These are phyloP conservation scores for Hypoxylon fragiforme DNA, from an alignment of 495 filamentous ascomycete species.

Conservation along the genomic window DNA sequence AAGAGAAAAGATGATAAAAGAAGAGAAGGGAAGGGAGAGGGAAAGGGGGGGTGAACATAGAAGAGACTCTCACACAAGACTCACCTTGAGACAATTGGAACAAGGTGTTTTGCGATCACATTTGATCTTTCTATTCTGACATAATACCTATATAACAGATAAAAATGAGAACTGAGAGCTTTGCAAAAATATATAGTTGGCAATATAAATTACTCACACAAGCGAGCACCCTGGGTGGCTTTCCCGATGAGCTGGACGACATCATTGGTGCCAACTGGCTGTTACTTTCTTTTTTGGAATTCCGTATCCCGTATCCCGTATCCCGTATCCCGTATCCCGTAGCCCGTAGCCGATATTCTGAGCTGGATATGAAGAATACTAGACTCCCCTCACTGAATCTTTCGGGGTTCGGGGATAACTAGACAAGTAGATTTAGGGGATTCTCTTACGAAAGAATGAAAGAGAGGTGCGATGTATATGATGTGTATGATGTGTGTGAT, in stretches of 20 bases:
- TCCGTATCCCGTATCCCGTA: too few species aligned
- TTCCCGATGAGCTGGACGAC: constrained; percentile 32
- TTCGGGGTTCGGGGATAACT: too few species aligned
- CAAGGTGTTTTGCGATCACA: constrained; percentile 72
- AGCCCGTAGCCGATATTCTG: constrained; percentile 4
- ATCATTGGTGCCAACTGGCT: too few species aligned
- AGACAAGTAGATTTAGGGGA: too few species aligned
- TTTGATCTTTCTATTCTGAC: constrained; percentile 69
- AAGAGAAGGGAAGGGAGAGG: not conserved
- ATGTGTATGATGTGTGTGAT: too few species aligned
- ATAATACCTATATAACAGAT: constrained; percentile 50
- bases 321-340: too few species aligned
- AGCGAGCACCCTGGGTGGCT: constrained; percentile 30
- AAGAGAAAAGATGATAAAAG: too few species aligned
- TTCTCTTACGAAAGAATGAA: too few species aligned
- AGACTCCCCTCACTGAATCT: constrained; percentile 12
- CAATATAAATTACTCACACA: constrained; percentile 22
- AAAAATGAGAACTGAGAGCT: constrained; percentile 3
- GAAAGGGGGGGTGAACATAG: too few species aligned
- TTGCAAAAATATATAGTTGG: not conserved
- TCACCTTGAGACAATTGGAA: constrained; percentile 56
- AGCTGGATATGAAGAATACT: constrained; percentile 6
- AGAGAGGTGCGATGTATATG: too few species aligned
- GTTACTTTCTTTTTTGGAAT: constrained; percentile 6
- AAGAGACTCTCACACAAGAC: constrained; percentile 8